Evolutionary conservation across 495 filamentous ascomycete genomes (phyloP), one percentile per base, ranked within the genome.

Genomic region (Annulohypoxylon moriforme): DNA sequence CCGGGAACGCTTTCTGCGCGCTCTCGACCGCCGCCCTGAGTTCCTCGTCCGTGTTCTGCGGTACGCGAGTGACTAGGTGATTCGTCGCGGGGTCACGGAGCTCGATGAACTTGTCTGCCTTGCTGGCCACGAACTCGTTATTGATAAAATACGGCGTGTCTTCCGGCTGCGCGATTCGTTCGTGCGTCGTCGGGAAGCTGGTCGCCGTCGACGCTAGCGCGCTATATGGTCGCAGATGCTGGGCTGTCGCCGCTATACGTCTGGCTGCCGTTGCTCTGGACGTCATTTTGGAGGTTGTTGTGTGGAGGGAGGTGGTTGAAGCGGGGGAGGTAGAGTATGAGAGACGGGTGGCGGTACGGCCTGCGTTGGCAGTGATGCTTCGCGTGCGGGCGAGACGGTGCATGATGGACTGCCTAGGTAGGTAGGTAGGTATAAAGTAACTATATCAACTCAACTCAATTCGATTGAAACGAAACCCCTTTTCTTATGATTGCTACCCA

Each of bases 21-120:
- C 92, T 94, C 69, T 89, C 88, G 44, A 98, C 93, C 29, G 94
- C 95, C 34, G 94, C 94, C 72, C 88, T 84, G 59, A 99, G 87
- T 82, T 99, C 96, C 74, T 85, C 93, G 80, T 94, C 88, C 7
- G 96, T 98, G 76, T 91, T 95, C 80, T 98, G 94, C 22, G 96
- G 96, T 33, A 99, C 96, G n/a, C 96, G 92, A 9, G 96, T 98
- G 33, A 99, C 93, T 52, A 99, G 89, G 77, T 97, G 96, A 85
- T 98, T 98, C 63, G 96, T 99, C 56, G 96, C 96, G 1, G 96
- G 96, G 77, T 99, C 96, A 79, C 94, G 85, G 42, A 99, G 85
- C 65, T 98, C 95, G 78, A 98, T 96, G 91, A 92, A 98, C 68
- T 88, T 83, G 7, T 88, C 85, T 14, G 96, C 85, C 76, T 88